Percentiles rank a stretch among this genome's conserved stretches.
These are phyloP conservation scores for Crepidotus sp. DNA, from an alignment of 1,284 basidiomycete genomes.

Conservation along the genomic window DNA sequence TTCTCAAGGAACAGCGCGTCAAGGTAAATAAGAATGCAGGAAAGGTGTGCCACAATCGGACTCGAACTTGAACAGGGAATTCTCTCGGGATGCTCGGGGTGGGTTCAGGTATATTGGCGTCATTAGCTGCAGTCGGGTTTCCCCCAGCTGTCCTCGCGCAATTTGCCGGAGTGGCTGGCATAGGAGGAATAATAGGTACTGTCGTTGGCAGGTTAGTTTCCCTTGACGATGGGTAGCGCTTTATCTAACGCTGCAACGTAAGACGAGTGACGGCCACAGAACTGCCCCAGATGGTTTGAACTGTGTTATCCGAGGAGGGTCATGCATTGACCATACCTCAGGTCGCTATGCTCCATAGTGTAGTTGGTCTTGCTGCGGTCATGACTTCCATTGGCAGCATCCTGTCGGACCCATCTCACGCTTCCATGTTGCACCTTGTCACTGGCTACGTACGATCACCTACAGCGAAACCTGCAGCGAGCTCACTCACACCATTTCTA, in stretches of 20 bases:
- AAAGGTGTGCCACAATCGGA: neutral
- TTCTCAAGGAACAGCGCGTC: slow-evolving; percentile 71
- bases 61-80: slow-evolving; percentile 10
- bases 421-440: slow-evolving; percentile 64
- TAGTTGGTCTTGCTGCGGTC: slow-evolving; percentile 75
- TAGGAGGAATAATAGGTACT: slow-evolving; percentile 60
- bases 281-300: slow-evolving; percentile 66
- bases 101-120: slow-evolving; percentile 68
- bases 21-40: slow-evolving; percentile 43
- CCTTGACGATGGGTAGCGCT: neutral
- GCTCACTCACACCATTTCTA: slow-evolving; percentile 30
- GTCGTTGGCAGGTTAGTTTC: slow-evolving; percentile 45
- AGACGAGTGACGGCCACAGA: slow-evolving; percentile 77
- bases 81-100: slow-evolving; percentile 76
- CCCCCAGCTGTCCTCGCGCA: slow-evolving; percentile 64
- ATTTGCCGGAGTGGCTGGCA: slow-evolving; percentile 64
- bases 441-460: slow-evolving; percentile 39
- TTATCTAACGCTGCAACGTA: neutral
- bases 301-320: neutral
- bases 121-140: slow-evolving; percentile 75
- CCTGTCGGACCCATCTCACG: slow-evolving; percentile 54
- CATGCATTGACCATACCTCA: neutral
- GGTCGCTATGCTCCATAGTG: slow-evolving; percentile 20
- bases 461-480: neutral
- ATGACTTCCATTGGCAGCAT: slow-evolving; percentile 77